Conservation (phyloP, 1,139 yeast genomes). For the Candida dubliniensis region DNA sequence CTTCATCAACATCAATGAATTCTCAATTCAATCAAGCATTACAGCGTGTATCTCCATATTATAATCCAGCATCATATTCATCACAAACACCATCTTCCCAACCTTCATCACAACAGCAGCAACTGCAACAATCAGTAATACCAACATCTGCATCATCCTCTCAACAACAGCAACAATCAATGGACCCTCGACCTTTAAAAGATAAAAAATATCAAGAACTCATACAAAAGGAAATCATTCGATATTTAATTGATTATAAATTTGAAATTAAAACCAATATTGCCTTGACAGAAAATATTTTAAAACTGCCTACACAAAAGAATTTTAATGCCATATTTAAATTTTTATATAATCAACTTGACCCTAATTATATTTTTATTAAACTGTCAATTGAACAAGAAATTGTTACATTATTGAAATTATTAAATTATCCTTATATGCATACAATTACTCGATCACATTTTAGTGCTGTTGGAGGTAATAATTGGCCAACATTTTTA, state of each 20-base stretch:
- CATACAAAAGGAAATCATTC: conserved; percentile 66
- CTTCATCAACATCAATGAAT: conserved; percentile 7
- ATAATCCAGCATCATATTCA: conserved; percentile 7
- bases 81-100: conserved; percentile 10
- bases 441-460: conserved; percentile 81
- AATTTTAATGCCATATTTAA: conserved; percentile 79
- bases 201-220: conserved; percentile 67
- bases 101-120: conserved; percentile 6
- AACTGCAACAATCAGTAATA: conserved; percentile 9
- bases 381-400: conserved; percentile 63
- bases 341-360: conserved; percentile 73
- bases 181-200: conserved; percentile 78
- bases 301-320: conserved; percentile 82
- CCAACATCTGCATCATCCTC: conserved; percentile 9
- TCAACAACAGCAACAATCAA: background rate
- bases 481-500: conserved; percentile 81
- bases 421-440: conserved; percentile 74
- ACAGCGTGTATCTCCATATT: conserved; percentile 5
- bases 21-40: conserved; percentile 5
- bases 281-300: conserved; percentile 62
- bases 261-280: conserved; percentile 77
- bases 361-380: conserved; percentile 74
- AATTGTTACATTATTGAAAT: conserved; percentile 64
- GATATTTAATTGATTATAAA: conserved; percentile 59
- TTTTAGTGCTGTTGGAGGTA: conserved; percentile 89